A percentile compares a stretch with the other conserved stretches of the same genome.
phyloP scores from a whole-genome alignment of 176 grass and related monocot species.

The Musa acuminata region DNA sequence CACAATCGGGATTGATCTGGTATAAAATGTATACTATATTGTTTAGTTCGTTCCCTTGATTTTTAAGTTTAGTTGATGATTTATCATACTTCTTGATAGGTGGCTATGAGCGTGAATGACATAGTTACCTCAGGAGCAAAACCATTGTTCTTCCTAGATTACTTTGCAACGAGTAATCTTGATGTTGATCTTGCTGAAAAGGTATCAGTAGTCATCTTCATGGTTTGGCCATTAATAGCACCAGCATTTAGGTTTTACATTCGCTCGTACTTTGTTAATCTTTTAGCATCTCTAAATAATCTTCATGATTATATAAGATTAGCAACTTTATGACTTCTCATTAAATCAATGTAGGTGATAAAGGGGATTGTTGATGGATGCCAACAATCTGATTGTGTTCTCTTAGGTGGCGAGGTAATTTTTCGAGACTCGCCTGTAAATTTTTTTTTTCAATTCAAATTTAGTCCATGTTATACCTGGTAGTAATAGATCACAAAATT shows the following conservation, averaged over 20 bases:
- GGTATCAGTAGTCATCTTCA: constrained; percentile 23
- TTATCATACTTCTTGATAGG: constrained; percentile 30
- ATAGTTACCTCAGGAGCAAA: constrained; percentile 88
- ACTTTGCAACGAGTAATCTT: constrained; percentile 76
- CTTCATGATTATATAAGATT: background rate
- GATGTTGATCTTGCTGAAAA: constrained; percentile 95
- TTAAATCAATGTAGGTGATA: constrained; percentile 46
- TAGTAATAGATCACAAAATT: background rate
- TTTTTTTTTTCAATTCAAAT: background rate
- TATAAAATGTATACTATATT: constrained; percentile 2
- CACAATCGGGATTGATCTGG: constrained; percentile 91
- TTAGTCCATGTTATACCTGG: background rate
- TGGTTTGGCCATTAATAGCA: background rate
- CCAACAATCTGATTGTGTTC: constrained; percentile 67
- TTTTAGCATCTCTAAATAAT: background rate
- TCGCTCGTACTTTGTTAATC: background rate
- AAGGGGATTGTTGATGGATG: constrained; percentile 89
- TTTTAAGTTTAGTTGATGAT: background rate
- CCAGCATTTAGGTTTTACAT: background rate
- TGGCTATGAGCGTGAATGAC: constrained; percentile 98
- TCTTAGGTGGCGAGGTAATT: constrained; percentile 80
- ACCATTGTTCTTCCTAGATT: constrained; percentile 95
- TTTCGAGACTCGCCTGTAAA: background rate
- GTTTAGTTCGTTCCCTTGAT: background rate
- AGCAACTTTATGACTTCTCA: background rate